These are phyloP conservation scores for Panicum virgatum DNA, from an alignment of 202 grass and related monocot genomes.

Conservation along the genomic window DNA sequence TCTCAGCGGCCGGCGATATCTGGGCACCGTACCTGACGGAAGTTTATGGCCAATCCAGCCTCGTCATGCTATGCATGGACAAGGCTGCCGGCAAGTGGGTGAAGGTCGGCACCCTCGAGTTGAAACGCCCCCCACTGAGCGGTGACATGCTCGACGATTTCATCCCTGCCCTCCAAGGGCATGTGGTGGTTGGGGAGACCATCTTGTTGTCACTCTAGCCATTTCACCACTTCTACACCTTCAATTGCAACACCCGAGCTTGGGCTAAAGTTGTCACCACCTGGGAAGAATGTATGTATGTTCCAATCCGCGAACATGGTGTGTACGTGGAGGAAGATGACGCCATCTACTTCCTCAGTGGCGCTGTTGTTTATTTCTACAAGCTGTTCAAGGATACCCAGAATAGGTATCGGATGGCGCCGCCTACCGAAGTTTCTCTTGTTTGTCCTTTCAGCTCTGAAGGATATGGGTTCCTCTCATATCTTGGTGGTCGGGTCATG, in stretches of 20 bases:
- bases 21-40: neutral
- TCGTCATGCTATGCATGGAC: neutral
- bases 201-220: neutral
- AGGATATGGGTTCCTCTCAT: neutral
- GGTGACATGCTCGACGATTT: neutral
- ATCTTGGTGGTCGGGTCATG: neutral
- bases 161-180: neutral
- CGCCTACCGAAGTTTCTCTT: neutral
- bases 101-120: neutral
- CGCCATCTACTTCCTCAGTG: neutral
- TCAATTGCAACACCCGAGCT: neutral
- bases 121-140: neutral
- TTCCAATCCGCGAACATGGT: neutral
- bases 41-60: rapidly evolving
- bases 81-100: neutral
- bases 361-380: neutral
- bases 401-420: neutral
- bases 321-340: neutral
- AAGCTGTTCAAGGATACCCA: neutral
- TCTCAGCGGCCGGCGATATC: conserved; percentile 1
- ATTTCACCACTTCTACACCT: neutral
- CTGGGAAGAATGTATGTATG: neutral
- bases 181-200: neutral
- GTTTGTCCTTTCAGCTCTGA: neutral
- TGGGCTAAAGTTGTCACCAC: neutral